Evolutionary conservation across 129 eudicot species (phyloP), one percentile per base, ranked within the genome.

Genomic region (Ambrosia artemisiifolia): DNA sequence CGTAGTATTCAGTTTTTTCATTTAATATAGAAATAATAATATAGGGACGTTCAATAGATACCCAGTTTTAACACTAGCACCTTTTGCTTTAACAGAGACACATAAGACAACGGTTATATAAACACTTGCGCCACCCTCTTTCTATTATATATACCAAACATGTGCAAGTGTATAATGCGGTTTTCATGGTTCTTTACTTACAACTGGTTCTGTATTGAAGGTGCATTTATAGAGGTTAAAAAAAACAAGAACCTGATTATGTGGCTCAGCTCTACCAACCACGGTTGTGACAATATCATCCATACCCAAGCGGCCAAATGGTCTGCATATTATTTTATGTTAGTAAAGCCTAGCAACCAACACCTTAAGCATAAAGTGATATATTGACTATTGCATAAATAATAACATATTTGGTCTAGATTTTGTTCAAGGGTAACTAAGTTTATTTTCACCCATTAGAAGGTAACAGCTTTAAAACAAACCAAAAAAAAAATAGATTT

Each of bases 241-340:
- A 47, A 57, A 10, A 50, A 8, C 11, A 42, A 2, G 5, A 24
- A 88, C 94, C 88, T 85, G 90, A 69, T 86, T 89, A 53, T 86
- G 96, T 11, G 96, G 96, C 65, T 90, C 90, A 0, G 91, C 91
- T 78, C 93, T 70, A 19, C 91, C 87, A 2, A 90, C 91, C 3
- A 90, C 91, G 11, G 93, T 87, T 38, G 84, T 61, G 10, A 90
- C 86, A 19, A 74, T 83, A 6, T 85, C 87, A 65, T 85, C 96
- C 88, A 72, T 71, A 59, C 91, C 67, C 60, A 90, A 50, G 2
- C 96, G 84, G 17, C 88, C 93, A 85, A 90, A 90, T 1, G 96
- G 93, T 78, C 93, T 90, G 83, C 70, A 65, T 30, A 42, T 48
- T 35, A 53, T 13, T 20, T 4, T 43, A 73, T 30, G 46, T 69